Conservation (phyloP, 2,329 filamentous ascomycete genomes). For the Penicillium sp. region DNA sequence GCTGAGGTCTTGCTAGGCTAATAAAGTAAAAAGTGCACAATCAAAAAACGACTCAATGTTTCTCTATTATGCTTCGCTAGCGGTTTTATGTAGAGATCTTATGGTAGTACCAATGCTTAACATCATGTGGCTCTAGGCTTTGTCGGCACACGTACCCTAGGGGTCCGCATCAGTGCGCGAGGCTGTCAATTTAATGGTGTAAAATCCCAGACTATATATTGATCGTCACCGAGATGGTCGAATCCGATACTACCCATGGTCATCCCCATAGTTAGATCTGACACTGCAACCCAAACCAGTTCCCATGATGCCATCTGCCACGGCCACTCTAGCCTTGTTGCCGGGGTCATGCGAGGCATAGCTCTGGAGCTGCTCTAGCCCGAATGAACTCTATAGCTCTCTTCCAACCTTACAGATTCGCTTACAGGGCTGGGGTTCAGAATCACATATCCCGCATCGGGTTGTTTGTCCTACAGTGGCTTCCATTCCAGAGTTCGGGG, state of each 20-base stretch:
- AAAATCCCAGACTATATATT: constrained; percentile 3
- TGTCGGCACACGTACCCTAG: neutral
- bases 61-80: neutral
- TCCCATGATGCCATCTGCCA: constrained; percentile 10
- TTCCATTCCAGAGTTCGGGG: constrained; percentile 8
- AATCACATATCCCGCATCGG: neutral
- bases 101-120: neutral
- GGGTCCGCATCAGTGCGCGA: neutral
- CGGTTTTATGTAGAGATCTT: neutral
- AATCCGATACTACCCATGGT: constrained; percentile 14
- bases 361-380: neutral
- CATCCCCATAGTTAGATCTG: constrained; percentile 6
- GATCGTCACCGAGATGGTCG: constrained; percentile 9
- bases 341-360: neutral
- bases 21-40: neutral
- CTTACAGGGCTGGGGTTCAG: neutral
- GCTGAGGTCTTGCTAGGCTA: constrained; percentile 18
- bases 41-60: neutral
- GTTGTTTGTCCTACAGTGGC: constrained; percentile 15
- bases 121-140: constrained; percentile 9
- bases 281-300: constrained; percentile 14
- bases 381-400: neutral
- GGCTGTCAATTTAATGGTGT: neutral
- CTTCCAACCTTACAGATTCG: neutral
- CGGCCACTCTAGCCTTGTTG: neutral